Evolutionary conservation across 345 rosid genomes (phyloP), one percentile per base, ranked within the genome.

Genomic region (Arabis alpina): DNA sequence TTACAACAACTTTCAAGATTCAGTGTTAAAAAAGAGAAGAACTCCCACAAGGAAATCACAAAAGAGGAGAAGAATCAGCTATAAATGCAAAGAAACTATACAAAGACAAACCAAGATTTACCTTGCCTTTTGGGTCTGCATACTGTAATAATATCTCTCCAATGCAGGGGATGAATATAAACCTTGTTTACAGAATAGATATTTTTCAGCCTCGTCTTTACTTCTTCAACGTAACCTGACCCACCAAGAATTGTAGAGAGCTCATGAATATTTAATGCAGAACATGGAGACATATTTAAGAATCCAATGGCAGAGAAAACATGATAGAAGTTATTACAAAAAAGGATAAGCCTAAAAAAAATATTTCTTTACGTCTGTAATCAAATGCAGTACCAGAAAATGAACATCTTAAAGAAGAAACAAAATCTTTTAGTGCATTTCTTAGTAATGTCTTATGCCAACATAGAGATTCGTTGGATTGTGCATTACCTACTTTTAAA

Each of bases 121-220:
- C 98, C 96, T 90, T 75, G 83, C 79, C 80, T 88, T 92, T 68
- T 89, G 89, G 73, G 92, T 83, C 88, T 90, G 98, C 98, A 92
- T 92, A 77, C 77, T 84, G 75, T 56, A 64, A 57, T 70, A 56
- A 56, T 70, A 49, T 70, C 61, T 39, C 70, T 62, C 61, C 25
- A 54, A 63, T 39, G 47, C 71, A 63, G 36, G 36, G 47, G 49
- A 42, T 34, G 79, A 41, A 63, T 73, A 54, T 65, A 66, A 63
- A 61, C 51, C 74, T 79, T 79, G 64, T 37, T 39, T 74, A 75
- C 47, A 28, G 41, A 76, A 71, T 37, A 44, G 70, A 61, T 72
- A 28, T 41, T 30, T 30, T 48, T 37, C 69, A 52, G 71, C 78
- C 64, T 61, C 65, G 50, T 63, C 80, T 79, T 75, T 77, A 54